phyloP scores from a whole-genome alignment of 176 grass and related monocot genomes.

The Dactylis glomerata region DNA sequence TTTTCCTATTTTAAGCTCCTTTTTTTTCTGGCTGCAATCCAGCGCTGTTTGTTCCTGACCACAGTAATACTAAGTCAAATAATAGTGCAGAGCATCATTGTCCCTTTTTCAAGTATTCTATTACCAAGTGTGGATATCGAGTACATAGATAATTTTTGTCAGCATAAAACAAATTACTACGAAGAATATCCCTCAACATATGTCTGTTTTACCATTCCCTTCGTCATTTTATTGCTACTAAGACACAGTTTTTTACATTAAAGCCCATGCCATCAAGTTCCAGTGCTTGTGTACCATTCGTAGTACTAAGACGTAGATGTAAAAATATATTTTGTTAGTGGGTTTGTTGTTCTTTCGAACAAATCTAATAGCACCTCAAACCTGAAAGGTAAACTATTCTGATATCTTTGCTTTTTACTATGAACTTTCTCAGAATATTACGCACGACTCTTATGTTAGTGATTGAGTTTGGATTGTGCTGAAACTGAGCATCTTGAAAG shows the following conservation, averaged over 20 bases:
- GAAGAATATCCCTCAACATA: not conserved
- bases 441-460: not conserved
- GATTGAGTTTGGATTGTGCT: constrained; percentile 10
- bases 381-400: constrained; percentile 8
- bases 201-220: not conserved
- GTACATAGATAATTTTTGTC: not conserved
- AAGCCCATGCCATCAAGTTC: not conserved
- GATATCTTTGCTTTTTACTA: not conserved
- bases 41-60: not conserved
- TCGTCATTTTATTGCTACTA: not conserved
- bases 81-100: not conserved
- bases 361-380: constrained; percentile 1
- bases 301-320: constrained; percentile 15
- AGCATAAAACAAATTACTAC: too few species aligned
- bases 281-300: not conserved
- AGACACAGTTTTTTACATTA: not conserved
- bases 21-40: not conserved
- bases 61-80: not conserved
- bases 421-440: constrained; percentile 19
- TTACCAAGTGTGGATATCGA: not conserved
- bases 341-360: constrained; percentile 25
- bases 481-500: constrained; percentile 19
- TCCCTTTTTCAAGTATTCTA: constrained; percentile 4
- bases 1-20: not conserved
- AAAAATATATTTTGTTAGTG: not conserved